A percentile compares a stretch with the other conserved stretches of the same genome.
Conservation (phyloP, 306 rosid genomes). For the Prosopis cineraria region DNA sequence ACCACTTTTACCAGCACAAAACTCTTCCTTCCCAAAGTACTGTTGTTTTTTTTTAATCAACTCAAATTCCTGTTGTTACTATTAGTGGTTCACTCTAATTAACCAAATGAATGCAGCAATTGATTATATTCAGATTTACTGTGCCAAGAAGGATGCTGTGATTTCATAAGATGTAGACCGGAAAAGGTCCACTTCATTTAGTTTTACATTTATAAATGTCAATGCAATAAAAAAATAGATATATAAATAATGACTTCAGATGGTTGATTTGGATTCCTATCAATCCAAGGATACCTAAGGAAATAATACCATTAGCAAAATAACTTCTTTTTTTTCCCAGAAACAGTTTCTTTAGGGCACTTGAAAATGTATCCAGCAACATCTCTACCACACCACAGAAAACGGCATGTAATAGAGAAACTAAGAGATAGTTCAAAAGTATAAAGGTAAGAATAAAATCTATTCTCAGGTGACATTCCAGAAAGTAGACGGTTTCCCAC, state of each 20-base stretch:
- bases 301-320: not conserved
- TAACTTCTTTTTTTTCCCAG: not conserved
- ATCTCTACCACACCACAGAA: not conserved
- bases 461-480: not conserved
- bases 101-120: not conserved
- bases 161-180: not conserved
- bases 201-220: not conserved
- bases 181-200: not conserved
- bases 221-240: not conserved
- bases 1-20: not conserved
- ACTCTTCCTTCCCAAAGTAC: not conserved
- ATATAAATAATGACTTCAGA: not conserved
- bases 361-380: not conserved
- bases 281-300: not conserved
- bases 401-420: not conserved
- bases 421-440: not conserved
- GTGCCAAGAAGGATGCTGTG: conserved; percentile 1
- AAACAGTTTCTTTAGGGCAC: not conserved
- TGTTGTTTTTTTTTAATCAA: too few relatives aligned
- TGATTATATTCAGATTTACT: not conserved
- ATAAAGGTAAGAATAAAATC: not conserved
- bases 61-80: conserved; percentile 5
- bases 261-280: conserved; percentile 19
- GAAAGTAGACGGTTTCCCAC: not conserved
- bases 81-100: not conserved